Conservation (phyloP, 495 filamentous ascomycete genomes). For the Aspergillus homomorphus region DNA sequence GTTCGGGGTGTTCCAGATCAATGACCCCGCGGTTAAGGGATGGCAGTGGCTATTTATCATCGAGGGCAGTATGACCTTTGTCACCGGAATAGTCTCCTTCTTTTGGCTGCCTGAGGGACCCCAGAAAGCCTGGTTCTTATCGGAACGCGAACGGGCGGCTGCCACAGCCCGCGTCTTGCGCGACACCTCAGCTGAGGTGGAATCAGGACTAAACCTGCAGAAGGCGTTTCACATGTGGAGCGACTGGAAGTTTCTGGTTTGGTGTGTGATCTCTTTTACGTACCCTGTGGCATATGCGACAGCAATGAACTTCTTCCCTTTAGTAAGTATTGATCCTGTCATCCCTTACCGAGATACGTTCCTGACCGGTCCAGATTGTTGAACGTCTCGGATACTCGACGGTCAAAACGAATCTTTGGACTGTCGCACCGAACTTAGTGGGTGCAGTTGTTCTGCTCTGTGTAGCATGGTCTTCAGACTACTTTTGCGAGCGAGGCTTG, state of each 20-base stretch:
- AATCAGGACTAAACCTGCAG: conserved; percentile 26
- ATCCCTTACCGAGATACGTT: neutral
- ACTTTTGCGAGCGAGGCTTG: conserved; percentile 58
- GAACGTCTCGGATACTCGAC: conserved; percentile 53
- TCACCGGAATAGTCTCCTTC: conserved; percentile 57
- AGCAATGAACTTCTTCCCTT: conserved; percentile 34
- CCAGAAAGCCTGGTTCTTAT: conserved; percentile 58
- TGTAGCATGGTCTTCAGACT: conserved; percentile 62
- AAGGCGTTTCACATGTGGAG: conserved; percentile 29
- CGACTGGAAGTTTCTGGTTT: conserved; percentile 36
- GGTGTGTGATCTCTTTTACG: conserved; percentile 33
- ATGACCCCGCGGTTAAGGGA: conserved; percentile 42
- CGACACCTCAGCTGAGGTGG: conserved; percentile 30
- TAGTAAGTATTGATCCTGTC: conserved; percentile 16
- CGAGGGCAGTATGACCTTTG: conserved; percentile 60
- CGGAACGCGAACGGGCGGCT: conserved; percentile 47
- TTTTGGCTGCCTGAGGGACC: conserved; percentile 61
- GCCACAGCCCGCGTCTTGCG: conserved; percentile 26
- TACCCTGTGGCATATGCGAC: conserved; percentile 37
- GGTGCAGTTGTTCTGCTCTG: conserved; percentile 63
- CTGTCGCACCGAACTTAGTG: conserved; percentile 62
- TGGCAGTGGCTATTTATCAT: conserved; percentile 78
- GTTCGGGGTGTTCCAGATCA: conserved; percentile 68
- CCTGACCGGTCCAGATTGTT: conserved; percentile 45
- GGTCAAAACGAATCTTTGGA: conserved; percentile 69